A percentile compares a stretch with the other conserved stretches of the same genome.
phyloP scores from a whole-genome alignment of 257 asterid species.

The Solanum okadae region DNA sequence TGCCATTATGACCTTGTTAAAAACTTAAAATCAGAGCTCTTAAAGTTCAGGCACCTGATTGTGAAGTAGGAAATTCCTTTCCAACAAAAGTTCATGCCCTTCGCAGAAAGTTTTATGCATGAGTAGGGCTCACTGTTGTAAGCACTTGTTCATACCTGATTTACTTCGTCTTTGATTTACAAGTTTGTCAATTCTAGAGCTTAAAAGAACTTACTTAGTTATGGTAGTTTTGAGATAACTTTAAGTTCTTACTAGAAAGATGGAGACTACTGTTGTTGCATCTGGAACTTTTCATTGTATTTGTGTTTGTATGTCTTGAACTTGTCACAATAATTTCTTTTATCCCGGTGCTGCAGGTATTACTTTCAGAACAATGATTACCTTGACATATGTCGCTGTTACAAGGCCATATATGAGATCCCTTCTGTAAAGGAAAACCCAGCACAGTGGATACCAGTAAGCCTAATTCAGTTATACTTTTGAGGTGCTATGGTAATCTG shows the following conservation, averaged over 20 bases:
- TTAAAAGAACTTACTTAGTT: too few relatives aligned
- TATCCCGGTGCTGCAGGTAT: slow-evolving; percentile 44
- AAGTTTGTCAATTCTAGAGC: not conserved
- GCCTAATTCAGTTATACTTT: not conserved
- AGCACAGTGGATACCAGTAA: slow-evolving; percentile 82
- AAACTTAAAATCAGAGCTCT: not conserved
- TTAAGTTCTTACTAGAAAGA: not conserved
- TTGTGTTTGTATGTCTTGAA: not conserved
- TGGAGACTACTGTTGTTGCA: not conserved
- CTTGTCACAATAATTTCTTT: not conserved
- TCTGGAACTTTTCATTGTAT: not conserved
- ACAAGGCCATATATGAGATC: slow-evolving; percentile 88
- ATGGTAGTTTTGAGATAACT: too few relatives aligned
- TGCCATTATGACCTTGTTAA: not conserved
- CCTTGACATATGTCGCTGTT: slow-evolving; percentile 92
- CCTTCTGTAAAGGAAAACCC: slow-evolving; percentile 81
- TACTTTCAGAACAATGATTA: slow-evolving; percentile 70
- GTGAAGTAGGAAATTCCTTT: not conserved
- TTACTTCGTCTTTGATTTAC: not conserved
- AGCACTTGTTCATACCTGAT: not conserved
- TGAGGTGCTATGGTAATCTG: not conserved
- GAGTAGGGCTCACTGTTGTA: not conserved
- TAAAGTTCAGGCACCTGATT: not conserved
- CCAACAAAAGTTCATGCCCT: not conserved
- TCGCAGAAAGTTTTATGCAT: not conserved